Base-by-base conservation (phyloP, 208 protist genomes). In the Trichomonas tenax region DNA sequence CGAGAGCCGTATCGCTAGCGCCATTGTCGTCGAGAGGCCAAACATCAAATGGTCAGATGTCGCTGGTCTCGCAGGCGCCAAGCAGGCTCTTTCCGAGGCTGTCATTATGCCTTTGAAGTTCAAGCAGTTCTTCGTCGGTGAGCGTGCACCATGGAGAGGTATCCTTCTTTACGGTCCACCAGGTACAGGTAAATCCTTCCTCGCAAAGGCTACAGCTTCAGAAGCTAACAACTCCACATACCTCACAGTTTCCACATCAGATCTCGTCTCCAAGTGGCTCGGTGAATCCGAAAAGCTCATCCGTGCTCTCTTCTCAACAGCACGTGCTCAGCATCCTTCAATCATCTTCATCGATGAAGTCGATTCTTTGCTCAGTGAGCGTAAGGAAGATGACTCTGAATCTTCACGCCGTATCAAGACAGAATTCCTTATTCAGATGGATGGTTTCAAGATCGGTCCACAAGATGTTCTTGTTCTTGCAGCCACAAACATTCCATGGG, bases 271-370 rank as follows among this genome's bases (percentile, higher is more conserved):
- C 51, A 99, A 99, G 84, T 97, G 96, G 63, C 44, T 97, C 11
- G 96, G 96, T 48, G 96, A 97, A 40, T 97, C 96, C 1, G 96
- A 97, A 97, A 81, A 89, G 17, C 34, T 96, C 23, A 88, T 96
- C 10, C 81, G 96, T 44, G 51, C 51, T 0, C 46, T 96, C 10
- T 96, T 97, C 63, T 72, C 86, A 34, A 96, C 84, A 81, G 96
- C 96, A 10, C 41, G 96, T 46, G 0, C 98, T 40, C 97, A 98
- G 72, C 98, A 98, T 44, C 98, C 98, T 86, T 98, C 98, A 96
- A 99, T 99, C 96, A 99, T 99, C 89, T 99, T 99, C 97, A 99
- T 99, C 96, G 99, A 99, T 97, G 99, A 99, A 97, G 98, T 99
- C 34, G 99, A 99, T 97, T 99, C 99, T 10, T 97, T 99, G 44